phyloP scores from a whole-genome alignment of 2,329 filamentous ascomycete species.

The Talaromyces sp. region DNA sequence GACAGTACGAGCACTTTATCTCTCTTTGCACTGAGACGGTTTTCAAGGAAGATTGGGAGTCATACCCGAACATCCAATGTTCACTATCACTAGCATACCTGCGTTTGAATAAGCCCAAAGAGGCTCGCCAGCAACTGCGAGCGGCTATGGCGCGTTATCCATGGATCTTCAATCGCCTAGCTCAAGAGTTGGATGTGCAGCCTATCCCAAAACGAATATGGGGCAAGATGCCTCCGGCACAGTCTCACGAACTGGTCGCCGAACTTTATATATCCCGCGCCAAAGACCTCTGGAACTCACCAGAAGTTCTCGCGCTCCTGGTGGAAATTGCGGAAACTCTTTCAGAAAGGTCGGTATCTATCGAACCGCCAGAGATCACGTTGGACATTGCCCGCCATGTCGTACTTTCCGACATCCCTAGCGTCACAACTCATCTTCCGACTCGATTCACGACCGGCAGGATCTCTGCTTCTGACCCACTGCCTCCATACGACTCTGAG shows the following conservation, averaged over 20 bases:
- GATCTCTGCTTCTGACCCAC: constrained; percentile 76
- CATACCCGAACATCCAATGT: constrained; percentile 70
- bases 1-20: constrained; percentile 73
- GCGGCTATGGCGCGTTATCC: constrained; percentile 71
- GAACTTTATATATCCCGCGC: constrained; percentile 73
- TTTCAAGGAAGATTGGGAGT: constrained; percentile 52
- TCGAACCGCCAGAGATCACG: constrained; percentile 49
- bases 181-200: constrained; percentile 75
- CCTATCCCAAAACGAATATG: constrained; percentile 75
- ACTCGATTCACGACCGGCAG: constrained; percentile 61
- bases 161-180: constrained; percentile 80
- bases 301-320: constrained; percentile 67
- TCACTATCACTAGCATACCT: constrained; percentile 74
- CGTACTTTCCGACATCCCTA: constrained; percentile 71
- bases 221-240: constrained; percentile 68
- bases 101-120: constrained; percentile 64
- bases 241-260: constrained; percentile 66
- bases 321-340: constrained; percentile 65
- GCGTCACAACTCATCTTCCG: constrained; percentile 69
- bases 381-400: constrained; percentile 69
- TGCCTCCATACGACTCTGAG: constrained; percentile 64
- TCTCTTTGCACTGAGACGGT: constrained; percentile 60
- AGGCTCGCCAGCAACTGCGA: constrained; percentile 64
- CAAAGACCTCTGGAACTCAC: constrained; percentile 83
- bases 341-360: constrained; percentile 41